Conservation (phyloP, 768 basidiomycete genomes). For the Mycena polygramma region DNA sequence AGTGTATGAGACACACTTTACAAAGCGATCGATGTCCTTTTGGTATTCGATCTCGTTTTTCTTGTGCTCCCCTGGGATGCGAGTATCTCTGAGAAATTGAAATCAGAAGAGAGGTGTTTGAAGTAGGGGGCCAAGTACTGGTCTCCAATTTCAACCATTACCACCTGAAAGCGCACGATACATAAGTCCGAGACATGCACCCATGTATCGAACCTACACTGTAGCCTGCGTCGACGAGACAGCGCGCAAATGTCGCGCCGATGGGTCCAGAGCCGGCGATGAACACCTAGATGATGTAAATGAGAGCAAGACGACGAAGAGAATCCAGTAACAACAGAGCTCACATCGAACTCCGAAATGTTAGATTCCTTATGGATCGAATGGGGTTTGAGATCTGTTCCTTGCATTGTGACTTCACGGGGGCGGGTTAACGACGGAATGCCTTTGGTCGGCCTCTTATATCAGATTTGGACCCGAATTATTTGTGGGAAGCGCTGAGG, state of each 20-base stretch:
- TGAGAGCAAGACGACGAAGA: background rate
- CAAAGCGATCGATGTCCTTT: slow-evolving; percentile 51
- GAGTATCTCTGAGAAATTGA: background rate
- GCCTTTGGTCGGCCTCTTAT: background rate
- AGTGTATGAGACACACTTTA: too few relatives aligned
- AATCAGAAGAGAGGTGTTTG: slow-evolving; percentile 23
- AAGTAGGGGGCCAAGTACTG: slow-evolving; percentile 35
- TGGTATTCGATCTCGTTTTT: slow-evolving; percentile 50
- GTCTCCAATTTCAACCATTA: slow-evolving; percentile 40
- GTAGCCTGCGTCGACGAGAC: slow-evolving; percentile 38
- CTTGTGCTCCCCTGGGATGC: slow-evolving; percentile 33
- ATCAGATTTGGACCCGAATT: background rate
- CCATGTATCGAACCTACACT: background rate
- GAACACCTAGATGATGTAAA: slow-evolving; percentile 43
- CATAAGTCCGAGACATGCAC: background rate
- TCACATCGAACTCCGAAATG: slow-evolving; percentile 8
- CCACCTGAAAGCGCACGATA: too few relatives aligned
- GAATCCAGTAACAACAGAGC: background rate
- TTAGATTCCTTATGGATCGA: slow-evolving; percentile 1
- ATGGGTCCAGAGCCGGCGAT: slow-evolving; percentile 49
- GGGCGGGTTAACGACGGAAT: background rate
- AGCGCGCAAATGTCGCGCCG: slow-evolving; percentile 44
- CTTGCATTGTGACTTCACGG: slow-evolving; percentile 4
- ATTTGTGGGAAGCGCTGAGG: too few relatives aligned
- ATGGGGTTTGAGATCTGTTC: slow-evolving; percentile 2